Conservation (phyloP, 371 early-diverging fungal genomes). For the Mucor ambiguus region DNA sequence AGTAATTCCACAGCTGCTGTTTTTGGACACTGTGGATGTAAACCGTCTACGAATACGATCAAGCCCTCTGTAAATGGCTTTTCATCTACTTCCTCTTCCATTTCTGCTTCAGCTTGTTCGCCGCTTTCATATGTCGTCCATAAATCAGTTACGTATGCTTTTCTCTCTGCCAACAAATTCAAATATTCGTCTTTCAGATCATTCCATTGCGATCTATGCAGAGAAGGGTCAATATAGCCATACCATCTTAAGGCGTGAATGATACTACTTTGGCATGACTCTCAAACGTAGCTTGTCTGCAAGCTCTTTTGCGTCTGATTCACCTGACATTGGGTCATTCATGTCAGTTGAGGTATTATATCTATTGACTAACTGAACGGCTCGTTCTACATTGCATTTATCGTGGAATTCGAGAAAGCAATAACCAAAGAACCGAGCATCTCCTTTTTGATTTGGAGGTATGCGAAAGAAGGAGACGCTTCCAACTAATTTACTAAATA, state of each 20-base stretch:
- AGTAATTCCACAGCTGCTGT: slow-evolving; percentile 25
- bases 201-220: slow-evolving; percentile 30
- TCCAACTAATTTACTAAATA: slow-evolving; percentile 34
- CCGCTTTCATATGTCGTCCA: slow-evolving; percentile 24
- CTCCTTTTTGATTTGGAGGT: slow-evolving; percentile 25
- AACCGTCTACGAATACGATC: slow-evolving; percentile 30
- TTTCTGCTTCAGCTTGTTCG: slow-evolving; percentile 3
- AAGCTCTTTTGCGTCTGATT: not conserved
- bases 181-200: slow-evolving; percentile 37
- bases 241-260: not conserved
- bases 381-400: slow-evolving; percentile 29
- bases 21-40: slow-evolving; percentile 37
- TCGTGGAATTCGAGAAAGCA: slow-evolving; percentile 51
- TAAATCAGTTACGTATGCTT: slow-evolving; percentile 6
- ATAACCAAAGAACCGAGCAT: slow-evolving; percentile 30
- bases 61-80: slow-evolving; percentile 23
- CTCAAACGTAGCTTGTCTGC: slow-evolving; percentile 24
- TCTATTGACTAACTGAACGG: slow-evolving; percentile 26
- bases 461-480: slow-evolving; percentile 38
- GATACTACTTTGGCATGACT: slow-evolving; percentile 47
- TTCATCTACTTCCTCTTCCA: not conserved
- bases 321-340: not conserved
- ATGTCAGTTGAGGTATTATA: not conserved
- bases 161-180: slow-evolving; percentile 10
- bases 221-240: not conserved